A percentile compares a stretch with the other conserved stretches of the same genome.
Conservation (phyloP, 2,329 filamentous ascomycete genomes). For the Hymenoscyphus scutula region DNA sequence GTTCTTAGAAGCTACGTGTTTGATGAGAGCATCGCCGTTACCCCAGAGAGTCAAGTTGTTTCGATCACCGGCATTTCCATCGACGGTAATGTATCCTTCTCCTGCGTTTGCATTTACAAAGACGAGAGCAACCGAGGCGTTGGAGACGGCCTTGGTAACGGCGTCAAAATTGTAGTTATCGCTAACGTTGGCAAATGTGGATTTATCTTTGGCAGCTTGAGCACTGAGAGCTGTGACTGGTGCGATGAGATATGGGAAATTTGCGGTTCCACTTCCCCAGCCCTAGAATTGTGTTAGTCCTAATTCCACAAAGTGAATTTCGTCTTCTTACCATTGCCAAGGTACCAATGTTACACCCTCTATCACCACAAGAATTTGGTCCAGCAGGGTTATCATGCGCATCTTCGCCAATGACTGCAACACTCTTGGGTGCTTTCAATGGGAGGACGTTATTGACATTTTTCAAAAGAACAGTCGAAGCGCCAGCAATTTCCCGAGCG, state of each 20-base stretch:
- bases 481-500: slow-evolving; percentile 74
- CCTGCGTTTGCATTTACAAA: slow-evolving; percentile 86
- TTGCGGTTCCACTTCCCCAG: slow-evolving; percentile 74
- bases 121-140: slow-evolving; percentile 71
- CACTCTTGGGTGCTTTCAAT: slow-evolving; percentile 69
- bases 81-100: slow-evolving; percentile 80
- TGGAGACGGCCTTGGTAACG: slow-evolving; percentile 64
- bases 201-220: slow-evolving; percentile 58
- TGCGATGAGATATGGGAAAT: slow-evolving; percentile 74
- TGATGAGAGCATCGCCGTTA: slow-evolving; percentile 75
- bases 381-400: slow-evolving; percentile 73
- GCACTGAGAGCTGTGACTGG: slow-evolving; percentile 68
- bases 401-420: slow-evolving; percentile 79
- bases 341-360: slow-evolving; percentile 55
- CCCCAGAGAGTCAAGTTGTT: slow-evolving; percentile 92
- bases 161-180: slow-evolving; percentile 51
- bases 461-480: slow-evolving; percentile 85
- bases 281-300: slow-evolving; percentile 35
- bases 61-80: slow-evolving; percentile 81
- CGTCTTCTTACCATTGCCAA: slow-evolving; percentile 55
- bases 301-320: too few relatives aligned
- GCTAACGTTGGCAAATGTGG: slow-evolving; percentile 63
- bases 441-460: slow-evolving; percentile 70
- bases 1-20: slow-evolving; percentile 72
- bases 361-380: slow-evolving; percentile 69